phyloP scores from a whole-genome alignment of 2,329 filamentous ascomycete species.

The Acarospora socialis region DNA sequence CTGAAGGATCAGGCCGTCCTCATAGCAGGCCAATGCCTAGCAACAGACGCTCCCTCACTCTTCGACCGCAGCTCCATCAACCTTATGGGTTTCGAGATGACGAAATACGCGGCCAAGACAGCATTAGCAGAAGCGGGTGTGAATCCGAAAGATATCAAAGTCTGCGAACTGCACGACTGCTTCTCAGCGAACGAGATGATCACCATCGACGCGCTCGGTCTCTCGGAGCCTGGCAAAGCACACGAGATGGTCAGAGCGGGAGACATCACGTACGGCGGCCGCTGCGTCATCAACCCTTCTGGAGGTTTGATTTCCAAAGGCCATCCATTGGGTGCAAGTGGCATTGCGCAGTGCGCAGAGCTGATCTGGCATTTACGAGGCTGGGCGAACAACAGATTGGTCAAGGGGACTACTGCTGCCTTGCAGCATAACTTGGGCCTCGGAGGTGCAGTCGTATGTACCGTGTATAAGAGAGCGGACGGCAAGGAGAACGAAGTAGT shows the following conservation, averaged over 20 bases:
- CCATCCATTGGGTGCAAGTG: slow-evolving; percentile 83
- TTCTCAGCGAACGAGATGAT: slow-evolving; percentile 94
- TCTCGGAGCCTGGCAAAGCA: slow-evolving; percentile 66
- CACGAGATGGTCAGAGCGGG: slow-evolving; percentile 79
- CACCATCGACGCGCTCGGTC: slow-evolving; percentile 70
- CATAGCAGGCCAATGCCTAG: slow-evolving; percentile 74
- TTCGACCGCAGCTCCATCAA: slow-evolving; percentile 76
- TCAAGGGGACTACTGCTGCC: slow-evolving; percentile 53
- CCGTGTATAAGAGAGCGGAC: slow-evolving; percentile 76
- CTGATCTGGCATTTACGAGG: slow-evolving; percentile 89
- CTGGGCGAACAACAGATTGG: slow-evolving; percentile 81
- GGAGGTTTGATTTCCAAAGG: slow-evolving; percentile 93
- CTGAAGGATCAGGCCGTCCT: slow-evolving; percentile 67
- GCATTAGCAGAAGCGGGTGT: slow-evolving; percentile 65
- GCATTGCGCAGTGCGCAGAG: slow-evolving; percentile 91
- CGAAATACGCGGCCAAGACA: slow-evolving; percentile 48
- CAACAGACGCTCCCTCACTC: slow-evolving; percentile 68
- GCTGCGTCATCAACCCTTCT: slow-evolving; percentile 76
- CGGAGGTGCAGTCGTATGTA: slow-evolving; percentile 79
- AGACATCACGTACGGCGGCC: slow-evolving; percentile 82
- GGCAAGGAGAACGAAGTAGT: slow-evolving; percentile 49
- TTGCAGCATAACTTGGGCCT: slow-evolving; percentile 90
- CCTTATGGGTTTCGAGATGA: slow-evolving; percentile 81
- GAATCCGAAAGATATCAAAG: slow-evolving; percentile 53
- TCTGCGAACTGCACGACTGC: slow-evolving; percentile 92